Percentiles rank a stretch among this genome's conserved stretches.
Conservation (phyloP, 1,284 basidiomycete species). For the Irpex sp. region DNA sequence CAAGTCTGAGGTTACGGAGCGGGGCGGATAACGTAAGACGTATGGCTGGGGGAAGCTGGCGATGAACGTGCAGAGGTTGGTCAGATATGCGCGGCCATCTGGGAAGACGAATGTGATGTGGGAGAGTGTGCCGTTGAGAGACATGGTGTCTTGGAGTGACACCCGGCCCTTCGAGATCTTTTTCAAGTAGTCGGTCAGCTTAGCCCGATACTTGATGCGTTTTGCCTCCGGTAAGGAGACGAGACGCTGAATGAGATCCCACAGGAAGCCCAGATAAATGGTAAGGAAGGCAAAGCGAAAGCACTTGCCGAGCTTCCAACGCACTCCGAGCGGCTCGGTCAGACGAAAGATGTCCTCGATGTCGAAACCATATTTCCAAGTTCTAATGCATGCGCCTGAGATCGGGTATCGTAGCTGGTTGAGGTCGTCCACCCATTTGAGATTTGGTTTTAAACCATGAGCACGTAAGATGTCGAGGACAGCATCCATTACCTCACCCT, state of each 20-base stretch:
- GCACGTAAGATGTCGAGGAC: slow-evolving; percentile 26
- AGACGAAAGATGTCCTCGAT: slow-evolving; percentile 18
- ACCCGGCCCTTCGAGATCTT: slow-evolving; percentile 19
- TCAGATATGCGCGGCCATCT: not conserved
- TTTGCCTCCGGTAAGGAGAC: slow-evolving; percentile 7
- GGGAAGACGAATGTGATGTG: slow-evolving; percentile 30
- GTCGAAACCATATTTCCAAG: slow-evolving; percentile 13
- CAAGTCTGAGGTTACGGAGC: slow-evolving; percentile 23
- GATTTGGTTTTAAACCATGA: not conserved
- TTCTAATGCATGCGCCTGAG: slow-evolving; percentile 16
- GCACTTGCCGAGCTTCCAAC: slow-evolving; percentile 18
- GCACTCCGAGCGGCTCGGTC: slow-evolving; percentile 17
- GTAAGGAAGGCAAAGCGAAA: slow-evolving; percentile 8
- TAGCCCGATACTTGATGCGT: slow-evolving; percentile 1
- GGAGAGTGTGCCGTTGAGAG: slow-evolving; percentile 28
- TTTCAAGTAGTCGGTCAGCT: slow-evolving; percentile 5
- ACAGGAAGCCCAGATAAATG: slow-evolving; percentile 15
- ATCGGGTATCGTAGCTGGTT: not conserved
- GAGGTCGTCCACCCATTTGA: not conserved
- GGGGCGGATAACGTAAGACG: slow-evolving; percentile 14
- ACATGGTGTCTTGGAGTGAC: slow-evolving; percentile 19
- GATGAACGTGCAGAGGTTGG: not conserved
- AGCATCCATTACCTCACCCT: slow-evolving; percentile 29
- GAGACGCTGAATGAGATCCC: slow-evolving; percentile 7
- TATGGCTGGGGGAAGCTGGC: slow-evolving; percentile 15